Percentiles rank a stretch among this genome's conserved stretches.
phyloP scores from a whole-genome alignment of 768 basidiomycete species.

The Suillus sp. region DNA sequence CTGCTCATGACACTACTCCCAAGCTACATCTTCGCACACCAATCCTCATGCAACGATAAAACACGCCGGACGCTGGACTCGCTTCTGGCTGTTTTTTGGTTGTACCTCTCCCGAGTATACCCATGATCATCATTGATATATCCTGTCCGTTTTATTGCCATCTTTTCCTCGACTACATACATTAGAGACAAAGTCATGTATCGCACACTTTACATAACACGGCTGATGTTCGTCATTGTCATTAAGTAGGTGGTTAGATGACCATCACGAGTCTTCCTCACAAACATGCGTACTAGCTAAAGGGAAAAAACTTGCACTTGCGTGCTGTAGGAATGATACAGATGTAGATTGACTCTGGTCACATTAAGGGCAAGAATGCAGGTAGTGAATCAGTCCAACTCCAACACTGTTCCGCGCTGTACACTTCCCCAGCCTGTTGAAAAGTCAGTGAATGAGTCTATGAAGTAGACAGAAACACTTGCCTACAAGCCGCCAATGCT shows the following conservation, averaged over 20 bases:
- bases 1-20: too few relatives aligned
- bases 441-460: conserved; percentile 1
- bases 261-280: not conserved
- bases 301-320: not conserved
- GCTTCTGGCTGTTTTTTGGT: not conserved
- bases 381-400: conserved; percentile 59
- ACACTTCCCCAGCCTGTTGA: conserved; percentile 71
- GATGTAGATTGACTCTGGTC: not conserved
- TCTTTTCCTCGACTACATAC: too few relatives aligned
- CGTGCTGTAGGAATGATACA: not conserved
- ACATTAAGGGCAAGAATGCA: not conserved
- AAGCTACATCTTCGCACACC: too few relatives aligned
- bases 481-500: conserved; percentile 98
- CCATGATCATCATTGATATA: not conserved
- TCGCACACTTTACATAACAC: too few relatives aligned
- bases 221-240: too few relatives aligned
- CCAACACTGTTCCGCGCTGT: conserved; percentile 80
- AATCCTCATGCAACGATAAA: not conserved
- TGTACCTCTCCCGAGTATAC: not conserved
- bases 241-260: too few relatives aligned
- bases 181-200: too few relatives aligned
- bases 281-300: not conserved
- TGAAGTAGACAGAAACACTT: conserved; percentile 35
- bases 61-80: not conserved
- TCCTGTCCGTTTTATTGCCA: too few relatives aligned